These are phyloP conservation scores for Beta macrorhiza DNA, from an alignment of 179 eudicot genomes.

Conservation along the genomic window DNA sequence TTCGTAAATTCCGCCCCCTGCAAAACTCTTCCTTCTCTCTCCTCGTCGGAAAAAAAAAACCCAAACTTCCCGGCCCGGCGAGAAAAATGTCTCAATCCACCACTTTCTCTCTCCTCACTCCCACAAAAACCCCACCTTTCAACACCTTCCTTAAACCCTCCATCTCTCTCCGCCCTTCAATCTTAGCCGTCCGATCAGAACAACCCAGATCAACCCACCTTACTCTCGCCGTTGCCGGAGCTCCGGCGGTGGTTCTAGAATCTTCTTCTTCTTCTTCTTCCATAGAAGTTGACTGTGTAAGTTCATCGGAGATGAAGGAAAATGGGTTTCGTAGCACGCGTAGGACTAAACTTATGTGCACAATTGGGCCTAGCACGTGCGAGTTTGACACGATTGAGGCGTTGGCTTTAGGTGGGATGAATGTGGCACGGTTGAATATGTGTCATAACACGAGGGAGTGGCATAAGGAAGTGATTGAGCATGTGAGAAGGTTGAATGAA, in stretches of 20 bases:
- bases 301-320: constrained; percentile 68
- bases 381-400: constrained; percentile 67
- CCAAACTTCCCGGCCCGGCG: neutral
- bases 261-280: neutral
- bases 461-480: constrained; percentile 70
- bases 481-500: constrained; percentile 75
- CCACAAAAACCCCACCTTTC: constrained; percentile 14
- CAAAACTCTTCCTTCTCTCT: neutral
- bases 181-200: constrained; percentile 12
- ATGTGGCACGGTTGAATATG: constrained; percentile 86
- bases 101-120: constrained; percentile 16
- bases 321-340: constrained; percentile 68
- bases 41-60: constrained; percentile 16
- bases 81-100: constrained; percentile 6
- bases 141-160: constrained; percentile 15
- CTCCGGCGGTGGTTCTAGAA: constrained; percentile 17
- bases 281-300: constrained; percentile 64
- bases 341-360: constrained; percentile 79
- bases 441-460: constrained; percentile 78
- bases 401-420: constrained; percentile 84
- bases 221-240: neutral
- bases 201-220: neutral
- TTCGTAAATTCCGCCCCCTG: constrained; percentile 8
- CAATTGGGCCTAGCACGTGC: constrained; percentile 75
- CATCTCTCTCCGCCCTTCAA: neutral